phyloP scores from a whole-genome alignment of 106 monocot genomes.

The Hemerocallis citrina region DNA sequence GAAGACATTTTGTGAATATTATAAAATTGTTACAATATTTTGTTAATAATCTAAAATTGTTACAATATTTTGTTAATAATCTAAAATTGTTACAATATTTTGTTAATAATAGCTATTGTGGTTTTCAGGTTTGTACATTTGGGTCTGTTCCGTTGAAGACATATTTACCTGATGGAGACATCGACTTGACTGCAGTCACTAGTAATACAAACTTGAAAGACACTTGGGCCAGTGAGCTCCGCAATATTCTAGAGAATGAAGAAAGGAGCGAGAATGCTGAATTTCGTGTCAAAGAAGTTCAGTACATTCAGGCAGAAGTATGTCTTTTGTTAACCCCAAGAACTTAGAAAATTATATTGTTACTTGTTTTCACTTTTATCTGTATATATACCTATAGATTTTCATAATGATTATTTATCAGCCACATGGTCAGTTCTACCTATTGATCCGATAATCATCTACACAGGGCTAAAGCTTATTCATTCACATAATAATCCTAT shows the following conservation, averaged over 20 bases:
- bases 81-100: too few relatives aligned
- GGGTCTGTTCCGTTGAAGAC: conserved; percentile 98
- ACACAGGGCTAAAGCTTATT: background rate
- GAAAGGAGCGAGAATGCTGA: conserved; percentile 73
- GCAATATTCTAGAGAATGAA: conserved; percentile 67
- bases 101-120: conserved; percentile 2
- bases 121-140: conserved; percentile 87
- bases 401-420: too few relatives aligned
- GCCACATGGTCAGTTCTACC: background rate
- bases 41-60: too few relatives aligned
- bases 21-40: background rate
- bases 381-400: too few relatives aligned
- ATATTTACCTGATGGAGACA: conserved; percentile 96
- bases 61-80: too few relatives aligned
- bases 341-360: background rate
- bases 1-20: too few relatives aligned
- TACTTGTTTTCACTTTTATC: too few relatives aligned
- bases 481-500: background rate
- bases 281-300: conserved; percentile 85
- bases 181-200: conserved; percentile 82
- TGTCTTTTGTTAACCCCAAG: background rate
- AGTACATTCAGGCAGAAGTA: conserved; percentile 93
- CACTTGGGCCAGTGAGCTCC: conserved; percentile 74
- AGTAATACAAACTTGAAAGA: conserved; percentile 60
- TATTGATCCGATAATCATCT: background rate